Evolutionary conservation across 208 protist species (phyloP).

Genomic region (Angomonas ambiguus): DNA sequence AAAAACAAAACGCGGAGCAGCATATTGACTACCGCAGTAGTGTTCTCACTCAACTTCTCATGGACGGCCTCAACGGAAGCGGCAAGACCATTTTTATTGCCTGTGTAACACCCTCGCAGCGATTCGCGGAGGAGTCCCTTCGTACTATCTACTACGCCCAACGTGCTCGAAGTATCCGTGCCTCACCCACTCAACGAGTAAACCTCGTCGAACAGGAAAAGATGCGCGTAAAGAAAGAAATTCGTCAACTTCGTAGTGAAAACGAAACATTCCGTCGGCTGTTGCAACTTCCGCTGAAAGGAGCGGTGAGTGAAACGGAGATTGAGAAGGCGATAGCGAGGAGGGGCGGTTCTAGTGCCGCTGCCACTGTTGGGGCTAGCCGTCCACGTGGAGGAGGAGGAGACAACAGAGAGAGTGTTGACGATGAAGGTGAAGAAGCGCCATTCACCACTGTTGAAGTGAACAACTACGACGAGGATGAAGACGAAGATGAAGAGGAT

Average conservation of each 20-base stretch:
- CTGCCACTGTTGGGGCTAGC: neutral
- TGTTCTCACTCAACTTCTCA: conserved; percentile 83
- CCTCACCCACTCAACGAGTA: conserved; percentile 47
- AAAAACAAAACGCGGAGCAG: neutral
- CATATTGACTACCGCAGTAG: conserved; percentile 87
- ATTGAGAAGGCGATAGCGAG: neutral
- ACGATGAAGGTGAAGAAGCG: too few species aligned
- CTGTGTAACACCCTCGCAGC: conserved; percentile 67
- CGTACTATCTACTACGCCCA: conserved; percentile 79
- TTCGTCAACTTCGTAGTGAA: conserved; percentile 37
- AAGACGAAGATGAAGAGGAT: too few species aligned
- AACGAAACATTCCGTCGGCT: conserved; percentile 47
- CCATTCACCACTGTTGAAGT: too few species aligned
- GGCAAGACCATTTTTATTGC: conserved; percentile 72
- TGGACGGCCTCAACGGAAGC: conserved; percentile 77
- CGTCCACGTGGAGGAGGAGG: neutral
- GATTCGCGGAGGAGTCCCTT: conserved; percentile 75
- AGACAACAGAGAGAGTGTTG: too few species aligned
- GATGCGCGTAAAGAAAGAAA: conserved; percentile 33
- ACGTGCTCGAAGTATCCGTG: conserved; percentile 59
- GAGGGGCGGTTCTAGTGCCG: neutral
- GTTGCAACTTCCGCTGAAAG: conserved; percentile 21
- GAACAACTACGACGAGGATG: too few species aligned
- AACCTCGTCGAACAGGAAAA: conserved; percentile 54
- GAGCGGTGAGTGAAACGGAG: conserved; percentile 10